Evolutionary conservation across 768 basidiomycete genomes (phyloP).

Genomic region (Hericium alpestre): DNA sequence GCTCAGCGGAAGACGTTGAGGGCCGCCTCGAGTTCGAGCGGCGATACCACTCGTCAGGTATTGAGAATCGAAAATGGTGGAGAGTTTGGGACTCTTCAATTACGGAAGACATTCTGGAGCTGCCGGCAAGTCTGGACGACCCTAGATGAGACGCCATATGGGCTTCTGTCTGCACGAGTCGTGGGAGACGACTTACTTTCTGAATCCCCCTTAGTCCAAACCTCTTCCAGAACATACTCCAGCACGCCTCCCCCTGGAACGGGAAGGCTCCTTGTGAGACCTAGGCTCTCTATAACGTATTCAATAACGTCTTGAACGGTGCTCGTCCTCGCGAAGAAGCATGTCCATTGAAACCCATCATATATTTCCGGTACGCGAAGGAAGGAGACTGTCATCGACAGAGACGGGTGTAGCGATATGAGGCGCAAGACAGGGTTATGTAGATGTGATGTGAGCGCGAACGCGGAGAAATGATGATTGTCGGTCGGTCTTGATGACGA

Average conservation of each 20-base stretch:
- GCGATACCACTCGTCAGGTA: conserved; percentile 75
- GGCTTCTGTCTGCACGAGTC: neutral
- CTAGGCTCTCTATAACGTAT: conserved; percentile 49
- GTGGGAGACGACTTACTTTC: conserved; percentile 37
- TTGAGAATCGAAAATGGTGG: conserved; percentile 50
- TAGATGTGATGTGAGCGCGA: conserved; percentile 57
- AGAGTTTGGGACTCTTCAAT: conserved; percentile 32
- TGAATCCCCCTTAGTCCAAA: conserved; percentile 40
- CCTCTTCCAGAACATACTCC: conserved; percentile 67
- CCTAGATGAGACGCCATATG: conserved; percentile 20
- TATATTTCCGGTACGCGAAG: conserved; percentile 67
- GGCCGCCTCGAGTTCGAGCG: conserved; percentile 48
- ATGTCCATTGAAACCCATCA: conserved; percentile 57
- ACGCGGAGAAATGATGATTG: conserved; percentile 56
- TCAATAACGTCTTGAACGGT: conserved; percentile 48
- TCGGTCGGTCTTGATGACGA: conserved; percentile 23
- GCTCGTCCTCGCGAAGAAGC: conserved; percentile 50
- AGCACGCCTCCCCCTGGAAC: conserved; percentile 58
- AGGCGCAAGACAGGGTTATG: conserved; percentile 59
- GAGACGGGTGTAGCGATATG: conserved; percentile 54
- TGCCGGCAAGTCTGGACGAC: conserved; percentile 32
- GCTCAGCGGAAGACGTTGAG: conserved; percentile 34
- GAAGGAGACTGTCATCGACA: conserved; percentile 46
- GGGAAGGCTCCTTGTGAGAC: conserved; percentile 53
- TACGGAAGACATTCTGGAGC: conserved; percentile 33